Conservation (phyloP, 1,284 basidiomycete genomes). For the Marasmius sp. region DNA sequence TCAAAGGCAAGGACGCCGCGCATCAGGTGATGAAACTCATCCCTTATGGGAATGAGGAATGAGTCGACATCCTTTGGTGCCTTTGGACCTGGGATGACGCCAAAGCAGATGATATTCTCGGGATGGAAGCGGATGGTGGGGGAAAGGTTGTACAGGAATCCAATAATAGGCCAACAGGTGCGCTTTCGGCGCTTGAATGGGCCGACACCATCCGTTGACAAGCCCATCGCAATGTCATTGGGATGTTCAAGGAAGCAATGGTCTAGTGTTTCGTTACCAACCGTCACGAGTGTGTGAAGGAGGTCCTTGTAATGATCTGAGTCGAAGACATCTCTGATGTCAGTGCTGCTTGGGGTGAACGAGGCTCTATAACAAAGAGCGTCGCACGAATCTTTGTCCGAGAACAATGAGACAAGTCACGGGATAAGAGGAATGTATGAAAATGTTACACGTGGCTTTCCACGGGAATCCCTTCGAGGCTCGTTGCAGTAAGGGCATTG, state of each 20-base stretch:
- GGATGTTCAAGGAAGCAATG: constrained; percentile 24
- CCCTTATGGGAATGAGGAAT: constrained; percentile 27
- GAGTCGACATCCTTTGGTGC: constrained; percentile 30
- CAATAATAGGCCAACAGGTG: constrained; percentile 32
- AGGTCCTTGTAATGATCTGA: background rate
- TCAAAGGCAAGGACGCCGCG: constrained; percentile 17
- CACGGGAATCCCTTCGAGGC: background rate
- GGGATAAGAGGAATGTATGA: background rate
- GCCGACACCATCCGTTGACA: constrained; percentile 32
- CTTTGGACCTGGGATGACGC: constrained; percentile 32
- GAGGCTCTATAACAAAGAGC: background rate
- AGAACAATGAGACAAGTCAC: background rate
- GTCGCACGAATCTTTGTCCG: background rate
- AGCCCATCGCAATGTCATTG: constrained; percentile 28
- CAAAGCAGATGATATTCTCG: constrained; percentile 26
- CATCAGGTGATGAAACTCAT: constrained; percentile 24
- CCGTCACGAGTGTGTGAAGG: background rate
- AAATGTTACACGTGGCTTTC: background rate
- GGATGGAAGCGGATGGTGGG: constrained; percentile 26
- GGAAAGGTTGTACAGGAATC: constrained; percentile 30
- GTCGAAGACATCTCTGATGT: constrained; percentile 2
- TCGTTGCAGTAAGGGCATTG: background rate
- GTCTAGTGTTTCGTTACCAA: constrained; percentile 8
- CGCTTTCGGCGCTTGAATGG: constrained; percentile 25
- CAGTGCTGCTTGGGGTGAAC: background rate